These are phyloP conservation scores for Perilla frutescens DNA, from an alignment of 257 asterid species.

Conservation along the genomic window DNA sequence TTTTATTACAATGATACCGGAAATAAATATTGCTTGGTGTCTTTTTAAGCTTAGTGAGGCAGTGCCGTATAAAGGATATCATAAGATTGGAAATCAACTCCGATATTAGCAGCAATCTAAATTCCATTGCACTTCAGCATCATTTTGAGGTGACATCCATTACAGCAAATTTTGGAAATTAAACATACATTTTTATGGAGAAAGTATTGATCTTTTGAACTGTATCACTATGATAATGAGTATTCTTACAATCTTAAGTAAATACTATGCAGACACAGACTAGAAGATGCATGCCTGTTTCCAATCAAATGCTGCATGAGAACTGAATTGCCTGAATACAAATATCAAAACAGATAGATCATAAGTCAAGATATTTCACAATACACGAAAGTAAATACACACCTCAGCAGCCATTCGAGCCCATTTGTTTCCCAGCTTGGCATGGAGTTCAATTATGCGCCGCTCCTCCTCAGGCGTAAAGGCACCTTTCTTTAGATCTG, in stretches of 20 bases:
- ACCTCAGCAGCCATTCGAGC: constrained; percentile 74
- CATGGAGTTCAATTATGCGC: constrained; percentile 60
- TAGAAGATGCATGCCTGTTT: not conserved
- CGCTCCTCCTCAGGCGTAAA: constrained; percentile 62
- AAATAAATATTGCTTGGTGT: not conserved
- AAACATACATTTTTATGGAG: not conserved
- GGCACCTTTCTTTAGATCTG: constrained; percentile 66
- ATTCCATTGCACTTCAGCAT: not conserved
- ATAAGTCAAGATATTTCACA: not conserved
- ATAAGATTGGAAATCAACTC: constrained; percentile 3
- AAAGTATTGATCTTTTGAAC: not conserved
- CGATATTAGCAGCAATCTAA: not conserved
- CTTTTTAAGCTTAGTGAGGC: constrained; percentile 8
- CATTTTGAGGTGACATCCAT: not conserved
- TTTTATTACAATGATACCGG: not conserved
- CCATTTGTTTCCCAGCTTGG: constrained; percentile 73
- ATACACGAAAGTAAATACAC: constrained; percentile 23
- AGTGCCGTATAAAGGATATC: not conserved
- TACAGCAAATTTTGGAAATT: not conserved
- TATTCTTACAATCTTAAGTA: constrained; percentile 9
- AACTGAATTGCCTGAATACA: constrained; percentile 12
- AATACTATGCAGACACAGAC: not conserved
- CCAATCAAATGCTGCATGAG: constrained; percentile 17
- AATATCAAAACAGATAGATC: constrained; percentile 12
- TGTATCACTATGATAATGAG: not conserved